phyloP scores from a whole-genome alignment of 768 basidiomycete species.

The Lentinula lateritia region DNA sequence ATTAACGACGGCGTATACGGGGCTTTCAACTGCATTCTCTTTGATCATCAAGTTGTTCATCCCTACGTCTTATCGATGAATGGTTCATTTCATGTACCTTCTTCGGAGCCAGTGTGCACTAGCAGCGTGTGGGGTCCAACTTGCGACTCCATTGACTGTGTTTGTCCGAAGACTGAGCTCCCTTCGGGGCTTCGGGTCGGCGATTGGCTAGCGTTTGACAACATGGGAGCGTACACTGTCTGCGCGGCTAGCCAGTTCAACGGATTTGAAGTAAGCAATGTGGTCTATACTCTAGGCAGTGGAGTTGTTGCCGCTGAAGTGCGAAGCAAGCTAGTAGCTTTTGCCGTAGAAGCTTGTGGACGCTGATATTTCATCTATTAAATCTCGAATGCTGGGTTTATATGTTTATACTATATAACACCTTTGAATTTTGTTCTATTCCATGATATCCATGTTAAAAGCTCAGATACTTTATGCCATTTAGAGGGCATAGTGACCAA shows the following conservation, averaged over 20 bases:
- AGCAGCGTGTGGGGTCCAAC: constrained; percentile 96
- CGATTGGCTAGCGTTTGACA: constrained; percentile 96
- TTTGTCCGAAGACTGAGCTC: constrained; percentile 57
- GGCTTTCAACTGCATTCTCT: constrained; percentile 58
- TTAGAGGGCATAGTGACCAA: no score
- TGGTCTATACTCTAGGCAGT: constrained; percentile 66
- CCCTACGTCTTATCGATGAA: constrained; percentile 71
- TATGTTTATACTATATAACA: no score
- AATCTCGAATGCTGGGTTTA: no score
- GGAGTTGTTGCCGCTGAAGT: constrained; percentile 42
- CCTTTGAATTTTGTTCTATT: no score
- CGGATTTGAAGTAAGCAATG: constrained; percentile 77
- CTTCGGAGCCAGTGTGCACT: constrained; percentile 34
- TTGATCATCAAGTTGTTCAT: constrained; percentile 91
- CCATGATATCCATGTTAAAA: no score
- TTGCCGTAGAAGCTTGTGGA: constrained; percentile 13
- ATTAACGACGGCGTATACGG: constrained; percentile 98
- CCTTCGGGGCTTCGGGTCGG: constrained; percentile 77
- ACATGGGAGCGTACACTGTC: constrained; percentile 99
- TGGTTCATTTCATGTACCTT: constrained; percentile 56
- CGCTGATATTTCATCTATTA: no score
- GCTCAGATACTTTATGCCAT: no score
- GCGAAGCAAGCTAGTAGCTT: constrained; percentile 42
- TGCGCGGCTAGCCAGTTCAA: constrained; percentile 97
- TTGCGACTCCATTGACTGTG: constrained; percentile 96